Evolutionary conservation across 106 monocot genomes (phyloP), one percentile per base, ranked within the genome.

Genomic region (Iris macrosiphon): DNA sequence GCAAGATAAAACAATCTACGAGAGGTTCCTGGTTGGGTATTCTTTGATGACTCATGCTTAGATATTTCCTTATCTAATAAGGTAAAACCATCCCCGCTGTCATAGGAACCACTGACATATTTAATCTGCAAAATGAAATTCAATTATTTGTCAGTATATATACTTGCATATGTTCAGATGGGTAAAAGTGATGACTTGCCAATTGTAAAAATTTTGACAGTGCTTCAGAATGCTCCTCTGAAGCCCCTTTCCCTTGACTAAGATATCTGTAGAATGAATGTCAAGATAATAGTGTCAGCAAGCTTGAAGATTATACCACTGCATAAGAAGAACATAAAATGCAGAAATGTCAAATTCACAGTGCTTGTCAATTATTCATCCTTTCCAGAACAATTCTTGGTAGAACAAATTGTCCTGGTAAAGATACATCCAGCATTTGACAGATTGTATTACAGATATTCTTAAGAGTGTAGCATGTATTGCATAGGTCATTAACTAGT

Each of bases 1-100:
- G 96, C 96, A 58, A 96, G 82, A 71, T 96, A 96, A 69, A 96
- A 96, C 47, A 96, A 61, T 66, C 96, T 85, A 27, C 90, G 76
- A 59, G 90, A 85, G 10, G 79, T 77, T 59, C 79, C 89, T 12
- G 71, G 64, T 61, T 61, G 68, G 62, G 66, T 80, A 6, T 79
- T 78, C 71, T 72, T 90, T 26, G 73, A 71, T 29, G 46, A 54
- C 55, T 96, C 96, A 47, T 90, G 82, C 64, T 77, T 60, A 22
- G 75, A 86, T 24, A 96, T 90, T 69, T 90, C 83, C 59, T 90
- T 76, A 66, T 96, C 63, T 58, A 96, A 70, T 49, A 68, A 52
- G n/a, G 25, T 51, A 62, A 96, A 96, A 7, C 90, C 96, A 49
- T 96, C 96, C n/a, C 53, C 74, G 49, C 57, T 66, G 49, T 96